Evolutionary conservation across 495 filamentous ascomycete species (phyloP), one percentile per base, ranked within the genome.

Genomic region (Trichoderma asperelloides): DNA sequence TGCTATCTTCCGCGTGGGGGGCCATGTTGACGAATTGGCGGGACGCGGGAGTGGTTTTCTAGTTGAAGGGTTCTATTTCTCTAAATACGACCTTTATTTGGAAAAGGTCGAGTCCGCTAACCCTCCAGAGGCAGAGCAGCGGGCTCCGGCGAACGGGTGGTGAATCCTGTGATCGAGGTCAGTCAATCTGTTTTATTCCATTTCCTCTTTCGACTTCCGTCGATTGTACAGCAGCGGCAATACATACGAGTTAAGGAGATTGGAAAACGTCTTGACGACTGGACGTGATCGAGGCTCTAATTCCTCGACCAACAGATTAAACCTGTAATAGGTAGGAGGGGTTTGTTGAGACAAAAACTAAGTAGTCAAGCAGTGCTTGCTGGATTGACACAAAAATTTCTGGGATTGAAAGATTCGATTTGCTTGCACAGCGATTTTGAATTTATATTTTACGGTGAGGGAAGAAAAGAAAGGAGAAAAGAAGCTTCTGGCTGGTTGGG

Each of bases 111-210:
- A 87, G 81, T 95, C 92, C 86, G 91, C 89, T 87, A 90, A 87
- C 78, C 89, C 87, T 81, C 91, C 93, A 77, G 90, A 86, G 79
- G 92, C 89, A 86, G 91, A 89, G 86, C 93, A 94, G 84, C 91
- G 92, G 88, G 90, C 91, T 88, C 88, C 88, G 87, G 96, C 94
- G 89, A 90, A 96, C 82, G 93, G 92, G 87, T 98, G 91, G 83
- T 98, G 94, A 81, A 89, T 86, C 74, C 94, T 95, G 74, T 62
- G 27, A 57, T 30, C 12, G 11, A 15, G 7, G 39, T 66, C 70
- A 67, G 72, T 68, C 37, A 11, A 39, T 28, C 43, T 47, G 2
- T 70, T 66, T 21, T 64, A 18, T 55, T 2, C 63, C 69, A 33
- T 71, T 70, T 62, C 62, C 21, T 27, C 28, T 30, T 39, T 63